A percentile compares a stretch with the other conserved stretches of the same genome.
phyloP scores from a whole-genome alignment of 2,329 filamentous ascomycete genomes.

The Penicillium corylophilum region DNA sequence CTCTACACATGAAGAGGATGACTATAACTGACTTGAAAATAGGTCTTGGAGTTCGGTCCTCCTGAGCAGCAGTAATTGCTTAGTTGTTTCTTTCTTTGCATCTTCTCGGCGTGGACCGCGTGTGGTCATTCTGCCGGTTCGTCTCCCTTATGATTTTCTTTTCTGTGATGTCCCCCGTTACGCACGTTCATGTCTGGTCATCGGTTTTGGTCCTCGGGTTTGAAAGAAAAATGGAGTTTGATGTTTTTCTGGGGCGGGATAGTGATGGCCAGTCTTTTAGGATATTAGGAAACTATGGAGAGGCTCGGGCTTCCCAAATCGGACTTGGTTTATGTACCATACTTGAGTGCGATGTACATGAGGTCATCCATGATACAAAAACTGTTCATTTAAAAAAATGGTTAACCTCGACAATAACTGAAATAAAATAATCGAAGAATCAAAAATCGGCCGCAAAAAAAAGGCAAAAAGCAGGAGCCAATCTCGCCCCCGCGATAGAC shows the following conservation, averaged over 20 bases:
- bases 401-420: too few relatives aligned
- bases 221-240: slow-evolving; percentile 36
- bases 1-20: not conserved
- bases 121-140: slow-evolving; percentile 9
- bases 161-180: slow-evolving; percentile 17
- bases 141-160: slow-evolving; percentile 8
- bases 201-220: slow-evolving; percentile 22
- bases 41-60: slow-evolving; percentile 32
- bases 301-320: slow-evolving; percentile 8
- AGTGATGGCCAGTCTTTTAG: slow-evolving; percentile 17
- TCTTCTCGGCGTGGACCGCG: slow-evolving; percentile 21
- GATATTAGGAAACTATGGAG: slow-evolving; percentile 11
- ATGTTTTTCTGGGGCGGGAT: slow-evolving; percentile 25
- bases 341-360: slow-evolving; percentile 22
- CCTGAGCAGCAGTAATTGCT: slow-evolving; percentile 17
- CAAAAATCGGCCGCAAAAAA: too few relatives aligned
- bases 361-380: slow-evolving; percentile 2
- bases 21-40: not conserved
- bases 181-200: slow-evolving; percentile 21
- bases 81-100: slow-evolving; percentile 16
- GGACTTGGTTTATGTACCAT: slow-evolving; percentile 23
- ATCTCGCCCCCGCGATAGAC: slow-evolving; percentile 21
- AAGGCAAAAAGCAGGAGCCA: slow-evolving; percentile 5
- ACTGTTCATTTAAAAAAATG: too few relatives aligned
- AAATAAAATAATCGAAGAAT: too few relatives aligned